Evolutionary conservation across 2,329 filamentous ascomycete species (phyloP).

Genomic region (Colletotrichum musae): DNA sequence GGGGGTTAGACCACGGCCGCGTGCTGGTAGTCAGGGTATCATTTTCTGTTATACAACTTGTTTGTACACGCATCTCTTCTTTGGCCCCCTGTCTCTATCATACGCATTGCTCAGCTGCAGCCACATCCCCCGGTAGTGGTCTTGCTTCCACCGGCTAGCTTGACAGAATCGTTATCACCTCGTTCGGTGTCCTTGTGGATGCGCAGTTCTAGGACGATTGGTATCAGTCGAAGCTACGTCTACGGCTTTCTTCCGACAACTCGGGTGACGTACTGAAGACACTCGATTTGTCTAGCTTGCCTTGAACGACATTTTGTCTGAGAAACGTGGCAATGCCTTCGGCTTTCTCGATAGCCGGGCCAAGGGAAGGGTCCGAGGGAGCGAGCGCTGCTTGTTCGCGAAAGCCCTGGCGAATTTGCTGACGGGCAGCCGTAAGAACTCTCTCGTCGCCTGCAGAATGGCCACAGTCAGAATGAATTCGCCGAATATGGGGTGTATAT

Average conservation of each 20-base stretch:
- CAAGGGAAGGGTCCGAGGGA: constrained; percentile 69
- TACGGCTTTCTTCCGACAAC: neutral
- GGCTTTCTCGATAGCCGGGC: constrained; percentile 81
- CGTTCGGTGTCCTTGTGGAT: constrained; percentile 94
- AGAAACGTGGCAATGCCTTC: constrained; percentile 86
- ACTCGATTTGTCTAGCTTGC: constrained; percentile 66
- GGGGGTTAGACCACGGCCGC: constrained; percentile 3
- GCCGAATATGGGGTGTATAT: neutral
- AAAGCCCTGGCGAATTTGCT: constrained; percentile 82
- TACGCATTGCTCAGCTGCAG: constrained; percentile 48
- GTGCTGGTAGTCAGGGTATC: constrained; percentile 38
- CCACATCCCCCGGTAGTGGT: constrained; percentile 51
- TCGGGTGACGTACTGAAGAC: constrained; percentile 72
- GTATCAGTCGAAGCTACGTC: constrained; percentile 3
- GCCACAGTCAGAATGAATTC: constrained; percentile 8
- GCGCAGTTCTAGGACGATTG: constrained; percentile 73
- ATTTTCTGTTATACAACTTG: constrained; percentile 33
- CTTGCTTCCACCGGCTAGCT: constrained; percentile 64
- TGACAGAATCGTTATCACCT: constrained; percentile 93
- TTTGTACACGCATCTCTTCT: constrained; percentile 10
- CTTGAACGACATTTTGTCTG: constrained; percentile 90
- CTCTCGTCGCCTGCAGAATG: constrained; percentile 74
- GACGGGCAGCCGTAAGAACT: constrained; percentile 78
- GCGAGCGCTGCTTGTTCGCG: constrained; percentile 74
- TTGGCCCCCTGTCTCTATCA: constrained; percentile 22